Percentiles rank a stretch among this genome's conserved stretches.
These are phyloP conservation scores for Globomyces sp. DNA, from an alignment of 371 early-diverging fungal genomes.

Conservation along the genomic window DNA sequence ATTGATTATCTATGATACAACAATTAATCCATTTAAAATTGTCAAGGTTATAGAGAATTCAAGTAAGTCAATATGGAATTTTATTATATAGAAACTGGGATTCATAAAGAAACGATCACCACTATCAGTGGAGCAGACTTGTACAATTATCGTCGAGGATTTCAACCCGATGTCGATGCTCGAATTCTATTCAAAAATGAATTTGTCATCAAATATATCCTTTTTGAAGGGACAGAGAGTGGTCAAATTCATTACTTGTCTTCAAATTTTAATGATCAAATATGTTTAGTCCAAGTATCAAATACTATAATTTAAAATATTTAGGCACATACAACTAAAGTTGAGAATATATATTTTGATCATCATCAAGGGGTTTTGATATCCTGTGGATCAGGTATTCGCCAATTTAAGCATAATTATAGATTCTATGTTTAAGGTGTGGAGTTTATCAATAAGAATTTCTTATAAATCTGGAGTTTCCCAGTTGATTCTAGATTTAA, in stretches of 20 bases:
- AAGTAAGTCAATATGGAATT: too few species aligned
- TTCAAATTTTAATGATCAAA: conserved; percentile 14
- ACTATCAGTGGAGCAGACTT: conserved; percentile 9
- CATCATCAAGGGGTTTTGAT: conserved; percentile 17
- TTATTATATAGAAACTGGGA: too few species aligned
- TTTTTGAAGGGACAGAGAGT: conserved; percentile 39
- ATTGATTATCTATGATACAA: conserved; percentile 32
- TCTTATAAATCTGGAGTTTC: too few species aligned
- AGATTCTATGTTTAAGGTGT: too few species aligned
- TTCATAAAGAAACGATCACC: conserved; percentile 3
- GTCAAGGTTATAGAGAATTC: conserved; percentile 31
- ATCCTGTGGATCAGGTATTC: conserved; percentile 21
- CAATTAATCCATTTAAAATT: conserved; percentile 40
- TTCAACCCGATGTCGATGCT: neutral
- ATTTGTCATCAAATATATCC: conserved; percentile 16
- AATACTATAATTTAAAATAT: conserved; percentile 27
- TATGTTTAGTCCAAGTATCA: conserved; percentile 33
- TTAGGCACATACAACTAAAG: conserved; percentile 38
- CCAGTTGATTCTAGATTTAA: neutral
- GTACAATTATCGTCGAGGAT: conserved; percentile 14
- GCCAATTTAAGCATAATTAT: too few species aligned
- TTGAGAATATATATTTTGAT: conserved; percentile 26
- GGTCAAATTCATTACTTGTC: conserved; percentile 42
- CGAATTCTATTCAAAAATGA: neutral
- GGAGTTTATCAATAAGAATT: too few species aligned